Evolutionary conservation across 352 stramenopile genomes (phyloP).

Genomic region (Globisporangium nodosum): DNA sequence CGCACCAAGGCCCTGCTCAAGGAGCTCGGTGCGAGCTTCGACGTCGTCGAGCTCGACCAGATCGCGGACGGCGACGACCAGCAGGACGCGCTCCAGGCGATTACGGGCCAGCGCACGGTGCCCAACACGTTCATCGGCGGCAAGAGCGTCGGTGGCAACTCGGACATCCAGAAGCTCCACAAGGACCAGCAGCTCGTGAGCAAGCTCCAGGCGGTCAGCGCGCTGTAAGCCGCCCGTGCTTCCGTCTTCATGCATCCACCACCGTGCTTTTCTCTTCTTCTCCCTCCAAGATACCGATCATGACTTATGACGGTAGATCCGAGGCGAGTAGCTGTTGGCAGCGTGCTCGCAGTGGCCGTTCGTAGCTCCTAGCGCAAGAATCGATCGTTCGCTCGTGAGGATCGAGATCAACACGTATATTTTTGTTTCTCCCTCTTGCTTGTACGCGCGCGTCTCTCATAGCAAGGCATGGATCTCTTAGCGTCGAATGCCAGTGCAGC

Average conservation of each 20-base stretch:
- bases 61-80: conserved; percentile 40
- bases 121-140: conserved; percentile 97
- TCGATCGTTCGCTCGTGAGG: not conserved
- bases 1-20: conserved; percentile 60
- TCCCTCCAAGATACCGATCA: not conserved
- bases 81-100: conserved; percentile 52
- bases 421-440: not conserved
- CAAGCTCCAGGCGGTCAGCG: conserved; percentile 75
- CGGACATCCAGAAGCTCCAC: conserved; percentile 89
- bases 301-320: too few relatives aligned
- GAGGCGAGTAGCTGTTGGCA: not conserved
- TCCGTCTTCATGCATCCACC: not conserved
- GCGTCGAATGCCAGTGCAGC: too few relatives aligned
- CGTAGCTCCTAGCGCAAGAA: not conserved
- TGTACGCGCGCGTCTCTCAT: not conserved
- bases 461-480: too few relatives aligned
- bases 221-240: conserved; percentile 15
- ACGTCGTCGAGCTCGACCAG: conserved; percentile 60
- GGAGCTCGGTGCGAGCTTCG: conserved; percentile 45
- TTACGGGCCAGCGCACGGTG: conserved; percentile 91
- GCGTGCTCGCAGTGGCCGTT: not conserved
- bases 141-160: conserved; percentile 93
- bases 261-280: not conserved
- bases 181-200: conserved; percentile 84
- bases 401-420: not conserved